Evolutionary conservation across 2,329 filamentous ascomycete species (phyloP), one percentile per base, ranked within the genome.

Genomic region (Pochonia chlamydosporia): DNA sequence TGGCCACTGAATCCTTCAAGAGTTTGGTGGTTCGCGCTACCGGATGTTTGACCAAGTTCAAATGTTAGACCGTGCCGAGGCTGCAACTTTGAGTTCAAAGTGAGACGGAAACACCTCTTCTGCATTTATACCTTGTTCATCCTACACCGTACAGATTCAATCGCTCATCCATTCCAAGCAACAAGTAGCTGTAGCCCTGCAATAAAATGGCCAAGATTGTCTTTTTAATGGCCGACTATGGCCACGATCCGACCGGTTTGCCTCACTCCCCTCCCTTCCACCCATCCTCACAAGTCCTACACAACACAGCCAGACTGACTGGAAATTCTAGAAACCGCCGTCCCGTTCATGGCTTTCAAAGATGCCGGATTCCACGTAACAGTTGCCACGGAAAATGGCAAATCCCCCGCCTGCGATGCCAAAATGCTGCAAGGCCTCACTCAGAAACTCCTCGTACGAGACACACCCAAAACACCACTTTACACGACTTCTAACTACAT

Each of bases 151-250:
- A n/a, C n/a, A n/a, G n/a, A n/a, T n/a, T n/a, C n/a, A n/a, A n/a
- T n/a, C n/a, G n/a, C n/a, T n/a, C n/a, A n/a, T n/a, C n/a, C n/a
- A n/a, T n/a, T n/a, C n/a, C n/a, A n/a, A n/a, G n/a, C n/a, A n/a
- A n/a, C n/a, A n/a, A n/a, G n/a, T n/a, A n/a, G n/a, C n/a, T n/a
- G n/a, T n/a, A n/a, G n/a, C n/a, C n/a, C n/a, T n/a, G 26, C 26
- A 43, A 18, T n/a, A 41, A 8, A 14, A 58, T 59, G 57, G 52
- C 49, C 28, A 73, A 71, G 51, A 68, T 68, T 21, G 55, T 75
- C 33, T 69, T 78, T 37, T 54, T 75, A 45, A 77, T 78, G 73
- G 68, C 74, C 36, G 74, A 79, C 54, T 77, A 78, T 51, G 75
- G 74, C 37, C 73, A 78, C 54, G 75, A 79, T 52, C 76, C 75